Conservation (phyloP, 306 rosid species). For the Acacia crassicarpa region DNA sequence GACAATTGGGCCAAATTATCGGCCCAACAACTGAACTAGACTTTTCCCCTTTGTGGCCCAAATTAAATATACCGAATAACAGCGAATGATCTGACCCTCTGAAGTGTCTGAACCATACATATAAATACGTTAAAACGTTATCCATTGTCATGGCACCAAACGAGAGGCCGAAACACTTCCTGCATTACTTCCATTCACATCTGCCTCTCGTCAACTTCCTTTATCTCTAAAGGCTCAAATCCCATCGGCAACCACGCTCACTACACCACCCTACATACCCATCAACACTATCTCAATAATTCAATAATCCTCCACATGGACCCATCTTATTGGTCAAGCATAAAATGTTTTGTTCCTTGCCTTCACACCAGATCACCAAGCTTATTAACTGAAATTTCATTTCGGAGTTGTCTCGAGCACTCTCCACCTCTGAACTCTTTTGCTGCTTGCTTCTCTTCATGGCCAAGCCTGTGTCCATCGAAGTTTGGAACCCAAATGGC, state of each 20-base stretch:
- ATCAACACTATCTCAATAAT: background rate
- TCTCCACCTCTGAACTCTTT: background rate
- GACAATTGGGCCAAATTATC: background rate
- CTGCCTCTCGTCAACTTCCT: background rate
- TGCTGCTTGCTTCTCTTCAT: conserved; percentile 32
- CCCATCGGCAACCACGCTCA: background rate
- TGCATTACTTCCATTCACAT: background rate
- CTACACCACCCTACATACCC: background rate
- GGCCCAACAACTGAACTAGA: background rate
- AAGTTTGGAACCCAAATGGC: conserved; percentile 94
- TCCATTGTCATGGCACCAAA: background rate
- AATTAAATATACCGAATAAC: background rate
- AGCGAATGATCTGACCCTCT: background rate
- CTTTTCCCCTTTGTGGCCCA: background rate
- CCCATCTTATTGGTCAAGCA: background rate
- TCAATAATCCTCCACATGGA: background rate
- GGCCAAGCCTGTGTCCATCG: conserved; percentile 92
- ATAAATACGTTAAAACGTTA: background rate
- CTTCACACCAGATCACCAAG: background rate
- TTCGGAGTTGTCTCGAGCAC: background rate
- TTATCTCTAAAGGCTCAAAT: background rate
- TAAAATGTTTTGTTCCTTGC: background rate
- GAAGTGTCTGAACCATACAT: background rate
- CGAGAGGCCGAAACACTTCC: background rate
- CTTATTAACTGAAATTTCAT: conserved; percentile 2